phyloP scores from a whole-genome alignment of 768 basidiomycete genomes.

The Coprinopsis strossmayeri region DNA sequence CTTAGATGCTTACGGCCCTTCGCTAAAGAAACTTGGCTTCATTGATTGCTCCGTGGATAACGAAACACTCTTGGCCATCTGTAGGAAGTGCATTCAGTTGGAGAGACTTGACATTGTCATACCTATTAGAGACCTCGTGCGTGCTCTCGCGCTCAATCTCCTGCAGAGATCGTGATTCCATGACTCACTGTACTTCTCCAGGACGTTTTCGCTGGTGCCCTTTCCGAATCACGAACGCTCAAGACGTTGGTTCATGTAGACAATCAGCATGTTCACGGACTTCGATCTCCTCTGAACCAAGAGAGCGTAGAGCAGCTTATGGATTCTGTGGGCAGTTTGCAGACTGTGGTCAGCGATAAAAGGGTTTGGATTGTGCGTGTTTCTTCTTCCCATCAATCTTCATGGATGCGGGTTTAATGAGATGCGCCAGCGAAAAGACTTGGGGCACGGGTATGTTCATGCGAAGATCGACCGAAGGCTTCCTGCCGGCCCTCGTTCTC shows the following conservation, averaged over 20 bases:
- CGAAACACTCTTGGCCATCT: conserved; percentile 34
- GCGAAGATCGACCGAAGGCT: conserved; percentile 3
- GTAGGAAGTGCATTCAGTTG: conserved; percentile 35
- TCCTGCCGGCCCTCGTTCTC: not conserved
- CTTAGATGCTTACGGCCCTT: conserved; percentile 31
- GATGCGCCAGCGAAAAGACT: not conserved
- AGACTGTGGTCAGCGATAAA: conserved; percentile 3
- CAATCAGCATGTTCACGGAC: conserved; percentile 1
- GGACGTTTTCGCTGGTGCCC: not conserved
- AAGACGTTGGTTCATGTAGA: not conserved
- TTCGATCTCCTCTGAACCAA: not conserved
- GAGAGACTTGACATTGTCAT: conserved; percentile 45
- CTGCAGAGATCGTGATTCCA: too few species aligned
- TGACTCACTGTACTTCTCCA: not conserved
- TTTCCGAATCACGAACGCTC: not conserved
- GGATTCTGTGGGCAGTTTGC: not conserved
- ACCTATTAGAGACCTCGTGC: conserved; percentile 45
- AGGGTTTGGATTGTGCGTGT: conserved; percentile 2
- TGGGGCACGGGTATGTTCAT: conserved; percentile 1
- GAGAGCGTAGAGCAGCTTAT: not conserved
- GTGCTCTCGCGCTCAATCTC: too few species aligned
- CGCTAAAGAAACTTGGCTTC: conserved; percentile 39
- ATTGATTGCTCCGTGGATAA: conserved; percentile 37
- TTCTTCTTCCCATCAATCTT: not conserved
- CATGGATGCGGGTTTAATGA: not conserved